Conservation (phyloP, 345 rosid species). For the Acer yangbiense region DNA sequence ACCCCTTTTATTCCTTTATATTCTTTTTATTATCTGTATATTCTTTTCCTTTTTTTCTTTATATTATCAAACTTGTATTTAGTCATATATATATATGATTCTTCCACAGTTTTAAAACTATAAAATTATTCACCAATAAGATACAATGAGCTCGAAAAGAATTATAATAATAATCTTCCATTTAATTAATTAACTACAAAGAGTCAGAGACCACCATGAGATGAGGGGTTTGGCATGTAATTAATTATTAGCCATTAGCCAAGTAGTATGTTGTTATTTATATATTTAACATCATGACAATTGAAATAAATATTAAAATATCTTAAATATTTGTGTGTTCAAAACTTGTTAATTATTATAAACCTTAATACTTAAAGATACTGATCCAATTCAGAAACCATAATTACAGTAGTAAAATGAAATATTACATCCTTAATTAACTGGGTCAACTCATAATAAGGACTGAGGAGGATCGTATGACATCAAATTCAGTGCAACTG, state of each 20-base stretch:
- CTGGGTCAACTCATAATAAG: background rate
- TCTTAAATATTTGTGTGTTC: background rate
- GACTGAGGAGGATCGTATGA: background rate
- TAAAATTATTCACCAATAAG: background rate
- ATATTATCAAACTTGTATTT: background rate
- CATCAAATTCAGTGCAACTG: constrained; percentile 45
- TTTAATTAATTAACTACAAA: background rate
- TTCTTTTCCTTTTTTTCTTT: background rate
- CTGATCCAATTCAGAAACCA: too few species aligned
- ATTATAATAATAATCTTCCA: background rate
- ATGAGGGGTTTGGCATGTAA: background rate
- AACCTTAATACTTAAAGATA: too few species aligned
- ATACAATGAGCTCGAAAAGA: background rate
- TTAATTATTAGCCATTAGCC: background rate
- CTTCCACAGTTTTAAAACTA: background rate
- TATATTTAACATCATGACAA: background rate
- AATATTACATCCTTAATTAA: background rate
- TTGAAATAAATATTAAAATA: too few species aligned
- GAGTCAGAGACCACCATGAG: background rate
- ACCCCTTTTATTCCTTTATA: constrained; percentile 15
- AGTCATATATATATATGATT: too few species aligned
- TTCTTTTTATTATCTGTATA: background rate
- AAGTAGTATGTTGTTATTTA: too few species aligned
- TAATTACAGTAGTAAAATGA: too few species aligned
- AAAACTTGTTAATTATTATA: too few species aligned